These are phyloP conservation scores for Yamadazyma friedrichii DNA, from an alignment of 1,139 yeast genomes.

Conservation along the genomic window DNA sequence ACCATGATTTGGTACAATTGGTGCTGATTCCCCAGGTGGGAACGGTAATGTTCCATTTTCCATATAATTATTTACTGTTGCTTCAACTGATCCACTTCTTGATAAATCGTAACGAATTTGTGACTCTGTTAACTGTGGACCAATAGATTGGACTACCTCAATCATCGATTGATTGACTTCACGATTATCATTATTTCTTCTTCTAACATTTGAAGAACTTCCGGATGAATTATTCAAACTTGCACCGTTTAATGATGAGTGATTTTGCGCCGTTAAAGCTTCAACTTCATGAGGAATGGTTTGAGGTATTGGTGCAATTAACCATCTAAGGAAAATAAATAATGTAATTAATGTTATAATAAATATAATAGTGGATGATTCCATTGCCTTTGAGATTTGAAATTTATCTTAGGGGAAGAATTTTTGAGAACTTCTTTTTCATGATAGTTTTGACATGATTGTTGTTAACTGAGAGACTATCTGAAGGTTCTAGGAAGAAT, in stretches of 20 bases:
- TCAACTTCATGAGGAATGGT: conserved; percentile 26
- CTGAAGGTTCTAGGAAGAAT: too few relatives aligned
- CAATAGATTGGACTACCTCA: conserved; percentile 80
- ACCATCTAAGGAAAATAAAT: conserved; percentile 60
- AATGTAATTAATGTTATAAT: conserved; percentile 49
- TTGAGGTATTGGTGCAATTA: conserved; percentile 53
- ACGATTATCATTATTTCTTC: conserved; percentile 33
- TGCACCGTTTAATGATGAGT: conserved; percentile 1
- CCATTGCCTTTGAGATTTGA: conserved; percentile 35
- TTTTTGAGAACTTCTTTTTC: background rate
- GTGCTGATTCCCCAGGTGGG: conserved; percentile 51
- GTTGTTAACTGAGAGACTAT: too few relatives aligned
- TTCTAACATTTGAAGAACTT: background rate
- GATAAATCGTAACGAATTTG: conserved; percentile 67
- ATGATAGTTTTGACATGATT: too few relatives aligned
- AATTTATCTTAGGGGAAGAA: background rate
- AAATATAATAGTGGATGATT: conserved; percentile 52
- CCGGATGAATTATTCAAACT: background rate
- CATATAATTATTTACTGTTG: conserved; percentile 70
- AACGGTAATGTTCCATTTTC: conserved; percentile 63
- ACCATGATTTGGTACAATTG: conserved; percentile 9
- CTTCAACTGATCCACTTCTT: conserved; percentile 76
- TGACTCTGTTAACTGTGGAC: conserved; percentile 68
- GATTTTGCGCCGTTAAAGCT: conserved; percentile 6
- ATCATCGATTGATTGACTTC: conserved; percentile 78